Evolutionary conservation across 805 yeast genomes (phyloP).

Genomic region (Metschnikowia lachancei): DNA sequence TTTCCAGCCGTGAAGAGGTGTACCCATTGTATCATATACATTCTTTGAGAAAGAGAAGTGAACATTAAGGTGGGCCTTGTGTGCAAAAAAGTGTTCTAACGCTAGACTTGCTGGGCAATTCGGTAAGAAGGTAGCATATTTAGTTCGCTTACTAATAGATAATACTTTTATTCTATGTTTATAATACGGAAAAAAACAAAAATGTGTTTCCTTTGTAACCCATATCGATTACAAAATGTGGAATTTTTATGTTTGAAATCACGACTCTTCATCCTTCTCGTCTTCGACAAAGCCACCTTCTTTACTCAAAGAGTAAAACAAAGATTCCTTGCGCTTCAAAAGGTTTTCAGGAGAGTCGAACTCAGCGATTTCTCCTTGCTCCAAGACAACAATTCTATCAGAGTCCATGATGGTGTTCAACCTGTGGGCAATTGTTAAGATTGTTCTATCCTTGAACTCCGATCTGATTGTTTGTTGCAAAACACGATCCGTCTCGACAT

Average conservation of each 20-base stretch:
- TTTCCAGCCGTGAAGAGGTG: constrained; percentile 35
- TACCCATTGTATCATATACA: constrained; percentile 50
- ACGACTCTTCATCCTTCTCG: constrained; percentile 11
- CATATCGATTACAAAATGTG: too few species aligned
- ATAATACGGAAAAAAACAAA: not conserved
- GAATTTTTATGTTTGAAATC: not conserved
- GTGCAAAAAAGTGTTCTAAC: too few species aligned
- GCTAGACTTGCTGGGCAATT: too few species aligned
- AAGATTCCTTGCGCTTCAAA: constrained; percentile 60
- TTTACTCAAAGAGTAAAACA: constrained; percentile 77
- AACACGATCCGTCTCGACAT: constrained; percentile 76
- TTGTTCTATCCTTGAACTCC: constrained; percentile 73
- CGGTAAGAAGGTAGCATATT: not conserved
- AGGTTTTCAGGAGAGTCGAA: constrained; percentile 70
- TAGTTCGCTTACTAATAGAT: not conserved
- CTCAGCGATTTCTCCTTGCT: constrained; percentile 71
- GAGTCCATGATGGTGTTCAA: constrained; percentile 79
- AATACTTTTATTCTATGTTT: not conserved
- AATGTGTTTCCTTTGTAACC: not conserved
- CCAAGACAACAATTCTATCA: constrained; percentile 72
- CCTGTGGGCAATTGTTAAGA: constrained; percentile 82
- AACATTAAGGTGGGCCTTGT: constrained; percentile 39
- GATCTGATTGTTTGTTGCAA: constrained; percentile 75
- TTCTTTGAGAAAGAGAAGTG: constrained; percentile 60
- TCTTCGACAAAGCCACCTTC: constrained; percentile 66